Evolutionary conservation across 73 alveolate genomes (phyloP).

Genomic region (Paramecium sonneborni): DNA sequence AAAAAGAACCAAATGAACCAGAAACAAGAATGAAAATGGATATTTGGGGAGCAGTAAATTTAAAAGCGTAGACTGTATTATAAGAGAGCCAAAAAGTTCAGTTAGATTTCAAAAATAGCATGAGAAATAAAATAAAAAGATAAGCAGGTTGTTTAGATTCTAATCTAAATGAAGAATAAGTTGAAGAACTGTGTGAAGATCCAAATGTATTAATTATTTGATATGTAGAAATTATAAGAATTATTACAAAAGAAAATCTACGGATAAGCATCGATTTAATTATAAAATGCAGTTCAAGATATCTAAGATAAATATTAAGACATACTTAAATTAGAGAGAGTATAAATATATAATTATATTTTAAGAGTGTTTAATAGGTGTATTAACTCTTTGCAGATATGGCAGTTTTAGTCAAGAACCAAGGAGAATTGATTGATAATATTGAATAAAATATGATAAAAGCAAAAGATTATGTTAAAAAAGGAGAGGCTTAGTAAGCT

Average conservation of each 20-base stretch:
- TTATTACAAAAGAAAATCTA: not conserved
- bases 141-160: not conserved
- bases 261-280: not conserved
- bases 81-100: not conserved
- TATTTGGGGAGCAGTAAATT: not conserved
- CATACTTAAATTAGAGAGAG: slow-evolving; percentile 22
- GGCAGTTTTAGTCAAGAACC: slow-evolving; percentile 41
- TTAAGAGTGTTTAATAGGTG: slow-evolving; percentile 10
- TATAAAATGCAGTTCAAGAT: slow-evolving; percentile 45
- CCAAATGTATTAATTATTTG: slow-evolving; percentile 8
- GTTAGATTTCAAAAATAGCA: not conserved
- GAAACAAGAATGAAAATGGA: slow-evolving; percentile 58
- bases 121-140: not conserved
- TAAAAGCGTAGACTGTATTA: not conserved
- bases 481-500: not conserved
- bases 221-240: slow-evolving; percentile 39
- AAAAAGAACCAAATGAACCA: slow-evolving; percentile 45
- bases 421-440: slow-evolving; percentile 52
- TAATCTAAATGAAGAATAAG: not conserved
- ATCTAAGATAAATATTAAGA: slow-evolving; percentile 37
- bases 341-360: not conserved
- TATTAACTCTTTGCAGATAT: not conserved
- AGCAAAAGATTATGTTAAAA: slow-evolving; percentile 38
- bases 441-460: slow-evolving; percentile 20
- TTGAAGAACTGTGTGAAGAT: slow-evolving; percentile 40